Evolutionary conservation across 2,329 filamentous ascomycete species (phyloP).

Genomic region (Diaporthe sp.): DNA sequence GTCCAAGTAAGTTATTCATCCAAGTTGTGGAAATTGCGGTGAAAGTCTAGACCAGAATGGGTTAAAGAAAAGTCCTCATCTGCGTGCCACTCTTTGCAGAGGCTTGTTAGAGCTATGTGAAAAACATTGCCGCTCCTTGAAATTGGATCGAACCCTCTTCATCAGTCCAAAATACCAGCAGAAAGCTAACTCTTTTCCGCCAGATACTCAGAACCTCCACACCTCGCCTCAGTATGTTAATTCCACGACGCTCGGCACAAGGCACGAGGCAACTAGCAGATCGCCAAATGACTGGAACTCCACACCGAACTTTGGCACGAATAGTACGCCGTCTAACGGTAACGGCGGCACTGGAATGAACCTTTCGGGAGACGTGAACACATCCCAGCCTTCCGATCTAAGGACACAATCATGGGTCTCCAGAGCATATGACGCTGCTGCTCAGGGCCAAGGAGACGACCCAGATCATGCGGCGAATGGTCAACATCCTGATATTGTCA

Average conservation of each 20-base stretch:
- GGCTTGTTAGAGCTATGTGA: background rate
- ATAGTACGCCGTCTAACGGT: background rate
- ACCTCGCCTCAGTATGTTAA: background rate
- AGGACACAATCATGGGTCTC: constrained; percentile 41
- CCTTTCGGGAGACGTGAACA: background rate
- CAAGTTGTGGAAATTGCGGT: background rate
- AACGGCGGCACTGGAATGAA: background rate
- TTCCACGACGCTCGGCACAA: background rate
- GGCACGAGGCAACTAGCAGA: background rate
- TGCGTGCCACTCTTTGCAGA: background rate
- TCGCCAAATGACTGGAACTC: constrained; percentile 15
- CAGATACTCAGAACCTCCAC: background rate
- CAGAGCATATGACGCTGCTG: constrained; percentile 35
- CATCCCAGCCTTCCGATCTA: background rate
- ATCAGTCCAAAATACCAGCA: background rate
- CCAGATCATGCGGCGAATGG: background rate
- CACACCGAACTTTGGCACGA: background rate
- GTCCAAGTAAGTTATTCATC: background rate
- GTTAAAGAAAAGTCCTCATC: background rate
- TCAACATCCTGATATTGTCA: background rate
- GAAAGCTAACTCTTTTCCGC: background rate
- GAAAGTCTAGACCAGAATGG: background rate
- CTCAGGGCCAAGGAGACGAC: constrained; percentile 21
- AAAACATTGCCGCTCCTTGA: background rate
- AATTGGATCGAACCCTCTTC: background rate